Conservation (phyloP, 2,329 filamentous ascomycete species). For the Endocalyx cinctus region DNA sequence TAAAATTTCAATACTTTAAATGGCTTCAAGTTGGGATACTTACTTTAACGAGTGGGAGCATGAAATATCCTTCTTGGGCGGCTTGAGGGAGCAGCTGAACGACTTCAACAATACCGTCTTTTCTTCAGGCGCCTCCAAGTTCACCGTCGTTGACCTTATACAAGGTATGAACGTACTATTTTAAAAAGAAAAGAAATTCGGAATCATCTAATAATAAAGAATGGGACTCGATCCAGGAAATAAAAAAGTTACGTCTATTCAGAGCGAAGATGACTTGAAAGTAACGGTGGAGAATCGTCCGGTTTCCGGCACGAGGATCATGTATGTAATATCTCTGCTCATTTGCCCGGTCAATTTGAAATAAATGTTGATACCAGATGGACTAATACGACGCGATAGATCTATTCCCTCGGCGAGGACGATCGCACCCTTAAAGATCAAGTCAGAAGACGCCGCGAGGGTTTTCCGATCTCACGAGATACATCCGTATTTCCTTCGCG, state of each 20-base stretch:
- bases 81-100: slow-evolving; percentile 1
- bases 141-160: not conserved
- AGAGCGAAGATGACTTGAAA: slow-evolving; percentile 1
- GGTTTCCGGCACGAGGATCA: not conserved
- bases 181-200: too few relatives aligned
- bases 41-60: not conserved
- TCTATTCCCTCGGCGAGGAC: slow-evolving; percentile 8
- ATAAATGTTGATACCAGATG: too few relatives aligned
- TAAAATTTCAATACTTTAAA: too few relatives aligned
- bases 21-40: not conserved
- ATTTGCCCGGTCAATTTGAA: too few relatives aligned
- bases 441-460: not conserved
- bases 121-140: not conserved
- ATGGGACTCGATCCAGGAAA: too few relatives aligned
- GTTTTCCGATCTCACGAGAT: slow-evolving; percentile 5
- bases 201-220: too few relatives aligned
- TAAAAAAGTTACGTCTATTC: not conserved
- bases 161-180: not conserved
- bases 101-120: not conserved
- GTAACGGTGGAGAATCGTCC: not conserved
- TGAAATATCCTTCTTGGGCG: not conserved
- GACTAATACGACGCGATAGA: too few relatives aligned
- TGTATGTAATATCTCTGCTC: too few relatives aligned
- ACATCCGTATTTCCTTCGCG: slow-evolving; percentile 3
- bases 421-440: slow-evolving; percentile 6